Percentiles rank a stretch among this genome's conserved stretches.
phyloP scores from a whole-genome alignment of 805 yeast species.

The Schwanniomyces sp. region DNA sequence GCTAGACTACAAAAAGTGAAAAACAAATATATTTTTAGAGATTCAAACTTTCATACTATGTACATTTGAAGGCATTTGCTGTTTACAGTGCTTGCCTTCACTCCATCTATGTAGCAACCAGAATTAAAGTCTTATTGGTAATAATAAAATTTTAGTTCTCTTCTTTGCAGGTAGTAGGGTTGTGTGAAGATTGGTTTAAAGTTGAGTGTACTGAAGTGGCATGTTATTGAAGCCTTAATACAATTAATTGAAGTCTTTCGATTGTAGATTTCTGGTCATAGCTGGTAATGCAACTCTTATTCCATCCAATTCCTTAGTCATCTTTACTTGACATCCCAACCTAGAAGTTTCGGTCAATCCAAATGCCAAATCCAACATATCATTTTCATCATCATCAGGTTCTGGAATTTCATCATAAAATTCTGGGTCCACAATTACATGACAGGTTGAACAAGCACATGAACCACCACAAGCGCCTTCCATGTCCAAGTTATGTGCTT shows the following conservation, averaged over 20 bases:
- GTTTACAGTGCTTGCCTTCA: neutral
- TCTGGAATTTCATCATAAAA: constrained; percentile 89
- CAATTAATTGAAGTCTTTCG: constrained; percentile 61
- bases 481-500: constrained; percentile 90
- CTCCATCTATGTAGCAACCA: neutral
- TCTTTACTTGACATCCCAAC: constrained; percentile 88
- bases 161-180: neutral
- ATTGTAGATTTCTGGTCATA: constrained; percentile 91
- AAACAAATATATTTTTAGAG: neutral
- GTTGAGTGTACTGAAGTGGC: too few species aligned
- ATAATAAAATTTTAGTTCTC: too few species aligned
- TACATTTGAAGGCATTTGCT: neutral
- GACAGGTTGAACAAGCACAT: constrained; percentile 98
- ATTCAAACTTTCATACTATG: neutral
- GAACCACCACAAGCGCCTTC: constrained; percentile 99
- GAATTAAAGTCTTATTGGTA: neutral
- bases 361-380: constrained; percentile 96
- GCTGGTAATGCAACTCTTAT: constrained; percentile 94
- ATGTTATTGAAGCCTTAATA: too few species aligned
- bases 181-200: neutral
- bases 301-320: constrained; percentile 91
- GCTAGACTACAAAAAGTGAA: too few species aligned
- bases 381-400: constrained; percentile 97
- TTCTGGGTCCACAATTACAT: constrained; percentile 93
- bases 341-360: constrained; percentile 97